Conservation (phyloP, 768 basidiomycete species). For the Boletus subcaerulescens region DNA sequence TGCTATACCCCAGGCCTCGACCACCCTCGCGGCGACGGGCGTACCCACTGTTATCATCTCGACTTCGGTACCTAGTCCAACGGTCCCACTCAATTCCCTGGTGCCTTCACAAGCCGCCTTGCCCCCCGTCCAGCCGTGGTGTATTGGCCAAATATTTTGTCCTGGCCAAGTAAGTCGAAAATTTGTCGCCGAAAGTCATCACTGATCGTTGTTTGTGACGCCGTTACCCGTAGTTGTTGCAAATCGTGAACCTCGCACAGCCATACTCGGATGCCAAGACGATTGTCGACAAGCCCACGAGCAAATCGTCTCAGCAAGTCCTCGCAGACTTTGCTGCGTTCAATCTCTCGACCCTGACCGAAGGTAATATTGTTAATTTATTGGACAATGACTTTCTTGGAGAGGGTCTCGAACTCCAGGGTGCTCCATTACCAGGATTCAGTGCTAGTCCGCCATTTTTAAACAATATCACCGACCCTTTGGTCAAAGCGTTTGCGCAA, state of each 20-base stretch:
- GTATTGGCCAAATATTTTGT: constrained; percentile 75
- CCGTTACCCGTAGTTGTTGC: constrained; percentile 68
- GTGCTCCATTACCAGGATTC: constrained; percentile 60
- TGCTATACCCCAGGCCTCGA: constrained; percentile 17
- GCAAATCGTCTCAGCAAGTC: constrained; percentile 59
- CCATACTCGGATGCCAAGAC: constrained; percentile 83
- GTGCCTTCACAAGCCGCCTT: constrained; percentile 64
- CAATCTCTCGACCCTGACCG: constrained; percentile 45
- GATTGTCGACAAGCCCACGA: constrained; percentile 87
- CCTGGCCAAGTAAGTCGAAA: constrained; percentile 57
- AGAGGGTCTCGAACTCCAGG: constrained; percentile 81
- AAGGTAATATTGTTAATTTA: constrained; percentile 64
- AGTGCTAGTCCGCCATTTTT: constrained; percentile 63
- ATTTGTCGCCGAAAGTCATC: too few species aligned
- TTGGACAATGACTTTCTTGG: constrained; percentile 74
- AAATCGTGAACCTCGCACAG: constrained; percentile 79
- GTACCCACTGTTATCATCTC: constrained; percentile 42
- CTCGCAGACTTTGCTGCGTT: constrained; percentile 59
- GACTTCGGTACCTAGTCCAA: constrained; percentile 65
- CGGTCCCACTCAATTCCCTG: constrained; percentile 46
- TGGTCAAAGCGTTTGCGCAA: constrained; percentile 68
- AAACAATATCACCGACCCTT: constrained; percentile 61
- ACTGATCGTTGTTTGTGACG: neutral
- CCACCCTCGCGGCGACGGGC: constrained; percentile 15
- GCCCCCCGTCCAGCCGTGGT: constrained; percentile 76